Percentiles rank a stretch among this genome's conserved stretches.
Conservation (phyloP, 148 eudicot species). For the Vaccinium macrocarpon region DNA sequence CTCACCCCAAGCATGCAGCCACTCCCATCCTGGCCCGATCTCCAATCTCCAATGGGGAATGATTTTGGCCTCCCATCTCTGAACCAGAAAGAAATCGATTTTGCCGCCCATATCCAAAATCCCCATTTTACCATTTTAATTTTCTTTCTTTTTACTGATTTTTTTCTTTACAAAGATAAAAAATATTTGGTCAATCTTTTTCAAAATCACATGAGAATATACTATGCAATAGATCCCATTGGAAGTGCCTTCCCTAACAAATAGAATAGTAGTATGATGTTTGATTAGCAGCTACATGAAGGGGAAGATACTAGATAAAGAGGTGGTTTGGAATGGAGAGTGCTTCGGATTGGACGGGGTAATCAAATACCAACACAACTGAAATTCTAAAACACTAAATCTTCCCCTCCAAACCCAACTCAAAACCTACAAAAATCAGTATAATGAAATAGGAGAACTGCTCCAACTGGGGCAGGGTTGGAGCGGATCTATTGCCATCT, state of each 20-base stretch:
- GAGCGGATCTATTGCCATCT: not conserved
- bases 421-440: not conserved
- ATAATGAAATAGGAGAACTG: not conserved
- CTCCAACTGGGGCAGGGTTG: not conserved
- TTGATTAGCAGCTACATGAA: not conserved
- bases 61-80: not conserved
- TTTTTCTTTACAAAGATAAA: too few relatives aligned
- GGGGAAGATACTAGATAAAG: not conserved
- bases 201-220: not conserved
- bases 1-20: too few relatives aligned
- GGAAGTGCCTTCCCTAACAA: not conserved
- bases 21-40: too few relatives aligned
- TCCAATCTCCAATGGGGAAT: not conserved
- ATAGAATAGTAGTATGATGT: not conserved
- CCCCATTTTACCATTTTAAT: not conserved
- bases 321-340: not conserved
- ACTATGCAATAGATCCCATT: not conserved
- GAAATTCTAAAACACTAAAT: not conserved
- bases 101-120: not conserved
- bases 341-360: not conserved
- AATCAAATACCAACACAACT: not conserved
- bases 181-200: not conserved
- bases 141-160: not conserved
- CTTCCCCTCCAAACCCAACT: not conserved
- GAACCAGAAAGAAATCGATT: not conserved